These are phyloP conservation scores for Tolypocladium sp. DNA, from an alignment of 2,329 filamentous ascomycete genomes.

Conservation along the genomic window DNA sequence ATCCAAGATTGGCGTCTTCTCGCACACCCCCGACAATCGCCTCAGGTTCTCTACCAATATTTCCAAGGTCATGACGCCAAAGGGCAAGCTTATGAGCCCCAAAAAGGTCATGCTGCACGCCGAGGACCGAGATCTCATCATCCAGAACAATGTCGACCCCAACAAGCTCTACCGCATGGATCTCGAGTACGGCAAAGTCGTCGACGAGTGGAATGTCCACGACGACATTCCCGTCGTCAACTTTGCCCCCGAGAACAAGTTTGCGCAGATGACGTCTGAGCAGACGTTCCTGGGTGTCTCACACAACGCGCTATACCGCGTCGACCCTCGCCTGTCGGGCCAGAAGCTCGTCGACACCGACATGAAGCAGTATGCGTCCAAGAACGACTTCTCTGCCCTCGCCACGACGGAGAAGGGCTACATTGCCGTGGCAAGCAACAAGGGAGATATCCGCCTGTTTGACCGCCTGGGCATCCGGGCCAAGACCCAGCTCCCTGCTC, in stretches of 20 bases:
- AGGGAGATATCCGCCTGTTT: conserved; percentile 94
- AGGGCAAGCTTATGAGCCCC: conserved; percentile 80
- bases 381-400: conserved; percentile 93
- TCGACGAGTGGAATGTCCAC: conserved; percentile 97
- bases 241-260: conserved; percentile 95
- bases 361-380: conserved; percentile 91
- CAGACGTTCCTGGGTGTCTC: conserved; percentile 94
- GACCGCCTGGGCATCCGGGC: conserved; percentile 94
- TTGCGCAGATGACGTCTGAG: conserved; percentile 90
- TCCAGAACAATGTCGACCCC: conserved; percentile 75
- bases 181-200: conserved; percentile 92
- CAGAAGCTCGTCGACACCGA: conserved; percentile 89
- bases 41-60: conserved; percentile 96
- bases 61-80: conserved; percentile 84
- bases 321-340: conserved; percentile 83
- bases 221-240: conserved; percentile 89
- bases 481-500: conserved; percentile 91
- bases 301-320: conserved; percentile 82
- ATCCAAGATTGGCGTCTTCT: conserved; percentile 98
- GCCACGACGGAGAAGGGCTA: conserved; percentile 96
- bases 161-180: conserved; percentile 97
- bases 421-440: conserved; percentile 93
- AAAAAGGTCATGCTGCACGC: conserved; percentile 96
- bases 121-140: conserved; percentile 80
- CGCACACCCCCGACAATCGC: conserved; percentile 85